Conservation (phyloP, 2,329 filamentous ascomycete genomes). For the Chrysosporium keratinophilum region DNA sequence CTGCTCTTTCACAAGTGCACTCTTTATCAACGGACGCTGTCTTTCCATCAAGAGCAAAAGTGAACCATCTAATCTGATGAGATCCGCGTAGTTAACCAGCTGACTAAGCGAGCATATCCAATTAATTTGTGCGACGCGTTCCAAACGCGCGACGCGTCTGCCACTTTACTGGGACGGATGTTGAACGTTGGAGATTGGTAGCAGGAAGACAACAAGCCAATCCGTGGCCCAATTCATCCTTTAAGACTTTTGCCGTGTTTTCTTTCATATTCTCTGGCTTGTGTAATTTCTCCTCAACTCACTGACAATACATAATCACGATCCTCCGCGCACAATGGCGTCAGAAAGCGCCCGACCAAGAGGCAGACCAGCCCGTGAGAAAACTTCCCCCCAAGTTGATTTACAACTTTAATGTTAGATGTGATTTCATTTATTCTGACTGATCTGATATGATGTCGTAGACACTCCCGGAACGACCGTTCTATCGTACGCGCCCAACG, state of each 20-base stretch:
- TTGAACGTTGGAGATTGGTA: too few species aligned
- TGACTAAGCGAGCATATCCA: too few species aligned
- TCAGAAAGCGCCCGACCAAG: conserved; percentile 30
- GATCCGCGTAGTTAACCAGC: too few species aligned
- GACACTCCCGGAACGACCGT: conserved; percentile 80
- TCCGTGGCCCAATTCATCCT: background rate
- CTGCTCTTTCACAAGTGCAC: too few species aligned
- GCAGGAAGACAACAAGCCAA: too few species aligned
- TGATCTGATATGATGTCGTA: conserved; percentile 21
- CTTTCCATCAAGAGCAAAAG: too few species aligned
- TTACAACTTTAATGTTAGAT: conserved; percentile 2
- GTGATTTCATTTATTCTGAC: conserved; percentile 3
- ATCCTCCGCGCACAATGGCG: conserved; percentile 23
- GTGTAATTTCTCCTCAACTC: background rate
- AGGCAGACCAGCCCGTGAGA: conserved; percentile 41
- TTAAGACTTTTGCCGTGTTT: background rate
- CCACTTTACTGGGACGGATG: too few species aligned
- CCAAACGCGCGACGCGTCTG: too few species aligned
- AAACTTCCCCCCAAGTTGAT: background rate
- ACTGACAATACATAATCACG: background rate
- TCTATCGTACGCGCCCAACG: conserved; percentile 81
- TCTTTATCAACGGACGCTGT: too few species aligned
- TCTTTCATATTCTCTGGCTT: background rate
- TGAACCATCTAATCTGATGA: too few species aligned
- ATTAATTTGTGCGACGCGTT: too few species aligned